Base-by-base conservation (phyloP, 345 rosid species). In the Aquilaria malaccensis region DNA sequence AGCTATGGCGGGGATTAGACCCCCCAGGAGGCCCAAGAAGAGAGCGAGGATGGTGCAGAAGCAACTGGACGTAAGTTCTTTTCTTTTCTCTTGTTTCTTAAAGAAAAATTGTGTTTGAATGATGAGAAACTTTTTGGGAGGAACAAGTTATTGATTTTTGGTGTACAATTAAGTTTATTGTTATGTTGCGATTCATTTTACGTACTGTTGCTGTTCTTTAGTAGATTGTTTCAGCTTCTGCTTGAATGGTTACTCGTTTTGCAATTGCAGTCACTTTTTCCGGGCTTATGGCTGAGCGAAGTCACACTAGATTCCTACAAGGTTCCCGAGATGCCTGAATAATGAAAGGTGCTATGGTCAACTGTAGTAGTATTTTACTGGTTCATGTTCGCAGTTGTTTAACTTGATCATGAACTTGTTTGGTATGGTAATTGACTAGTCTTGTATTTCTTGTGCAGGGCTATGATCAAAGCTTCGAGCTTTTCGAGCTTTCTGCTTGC, bases 21-120 rank as follows among this genome's bases (percentile, higher is more conserved):
- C 96, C 12, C 71, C 83, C 2, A 67, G 88, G 46, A 65, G 85
- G 69, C 89, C 89, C 10, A 88, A 83, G 84, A 88, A 85, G 80
- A 73, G 96, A 62, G 75, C 81, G 10, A 72, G 83, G 33, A 14
- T 60, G 12, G 81, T 80, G 50, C 92, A 85, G 81, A 85, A 77
- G 71, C 81, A 81, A 62, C 56, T 85, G 77, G 85, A 85, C 71
- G 96, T 83, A 77, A 67, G 77, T 37, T 57, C 50, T n/a, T 7
- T 11, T 2, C 33, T 13, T 49, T 56, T 41, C 53, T 13, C 29
- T 33, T 51, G 12, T 31, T 51, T 30, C 13, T 30, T 45, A 7
- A 52, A 1, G 0, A 22, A 33, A n/a, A 49, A 52, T 49, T 70
- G 33, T 33, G 50, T 37, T 37, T 37, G 43, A 37, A 37, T 37